phyloP scores from a whole-genome alignment of 768 basidiomycete species.

The Arthromyces matolae region DNA sequence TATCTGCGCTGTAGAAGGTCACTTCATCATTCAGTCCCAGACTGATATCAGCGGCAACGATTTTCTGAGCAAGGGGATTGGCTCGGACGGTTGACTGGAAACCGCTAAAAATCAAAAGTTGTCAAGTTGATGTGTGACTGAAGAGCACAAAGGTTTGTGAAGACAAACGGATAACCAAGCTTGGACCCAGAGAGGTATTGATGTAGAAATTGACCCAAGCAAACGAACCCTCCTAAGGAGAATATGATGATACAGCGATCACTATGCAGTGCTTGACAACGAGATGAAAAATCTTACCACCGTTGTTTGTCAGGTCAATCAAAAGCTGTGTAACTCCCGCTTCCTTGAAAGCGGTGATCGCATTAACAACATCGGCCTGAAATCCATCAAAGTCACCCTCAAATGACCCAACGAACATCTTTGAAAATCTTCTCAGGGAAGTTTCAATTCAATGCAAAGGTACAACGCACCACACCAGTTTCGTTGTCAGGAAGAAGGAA shows the following conservation, averaged over 20 bases:
- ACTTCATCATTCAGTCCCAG: constrained; percentile 33
- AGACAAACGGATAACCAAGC: constrained; percentile 48
- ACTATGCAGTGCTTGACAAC: no score
- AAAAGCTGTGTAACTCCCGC: constrained; percentile 48
- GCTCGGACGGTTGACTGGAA: constrained; percentile 54
- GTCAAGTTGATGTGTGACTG: neutral
- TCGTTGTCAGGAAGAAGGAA: constrained; percentile 52
- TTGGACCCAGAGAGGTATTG: constrained; percentile 49
- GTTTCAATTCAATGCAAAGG: neutral
- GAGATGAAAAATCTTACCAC: constrained; percentile 37
- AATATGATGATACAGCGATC: no score
- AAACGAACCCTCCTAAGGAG: constrained; percentile 52
- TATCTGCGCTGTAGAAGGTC: constrained; percentile 47
- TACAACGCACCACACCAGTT: constrained; percentile 52
- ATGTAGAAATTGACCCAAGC: constrained; percentile 59
- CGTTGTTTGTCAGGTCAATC: constrained; percentile 61
- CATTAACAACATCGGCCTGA: constrained; percentile 46
- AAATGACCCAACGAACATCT: constrained; percentile 66
- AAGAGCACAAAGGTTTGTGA: neutral
- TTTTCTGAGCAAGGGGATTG: constrained; percentile 56
- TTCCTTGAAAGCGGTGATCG: constrained; percentile 41
- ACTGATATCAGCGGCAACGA: constrained; percentile 49
- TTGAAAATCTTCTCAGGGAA: neutral
- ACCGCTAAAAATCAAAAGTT: constrained; percentile 38
- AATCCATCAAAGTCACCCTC: constrained; percentile 46